A percentile compares a stretch with the other conserved stretches of the same genome.
phyloP scores from a whole-genome alignment of 208 protist species.

The Trypanosomatidae sp. region DNA sequence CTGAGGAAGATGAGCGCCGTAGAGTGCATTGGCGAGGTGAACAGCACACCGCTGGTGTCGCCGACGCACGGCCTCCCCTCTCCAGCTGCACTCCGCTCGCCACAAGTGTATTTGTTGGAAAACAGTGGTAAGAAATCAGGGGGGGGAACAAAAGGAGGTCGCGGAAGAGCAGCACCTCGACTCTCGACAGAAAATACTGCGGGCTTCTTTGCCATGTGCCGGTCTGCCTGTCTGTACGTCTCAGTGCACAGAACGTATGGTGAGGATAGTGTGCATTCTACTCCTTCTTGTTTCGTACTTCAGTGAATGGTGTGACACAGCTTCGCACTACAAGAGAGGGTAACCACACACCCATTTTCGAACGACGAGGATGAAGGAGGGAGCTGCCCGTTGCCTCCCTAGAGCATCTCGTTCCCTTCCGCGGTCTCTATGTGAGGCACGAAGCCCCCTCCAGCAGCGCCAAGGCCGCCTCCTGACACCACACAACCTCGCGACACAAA shows the following conservation, averaged over 20 bases:
- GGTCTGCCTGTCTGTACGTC: neutral
- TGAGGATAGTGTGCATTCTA: neutral
- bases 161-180: neutral
- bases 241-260: neutral
- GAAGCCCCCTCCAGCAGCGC: constrained; percentile 16
- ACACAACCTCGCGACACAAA: constrained; percentile 12
- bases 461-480: constrained; percentile 23
- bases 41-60: neutral
- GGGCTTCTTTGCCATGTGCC: neutral
- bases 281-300: neutral
- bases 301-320: too few relatives aligned
- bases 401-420: neutral
- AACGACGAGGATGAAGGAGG: too few relatives aligned
- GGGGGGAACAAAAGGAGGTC: neutral
- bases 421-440: neutral
- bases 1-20: neutral
- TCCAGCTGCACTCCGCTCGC: neutral
- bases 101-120: neutral
- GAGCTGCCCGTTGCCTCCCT: neutral
- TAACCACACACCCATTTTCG: neutral
- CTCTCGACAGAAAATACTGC: neutral
- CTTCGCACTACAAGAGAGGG: neutral
- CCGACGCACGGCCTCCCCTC: neutral
- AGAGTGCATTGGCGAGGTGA: neutral
- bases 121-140: neutral